phyloP scores from a whole-genome alignment of 257 asterid species.

The Orobanche coerulescens region DNA sequence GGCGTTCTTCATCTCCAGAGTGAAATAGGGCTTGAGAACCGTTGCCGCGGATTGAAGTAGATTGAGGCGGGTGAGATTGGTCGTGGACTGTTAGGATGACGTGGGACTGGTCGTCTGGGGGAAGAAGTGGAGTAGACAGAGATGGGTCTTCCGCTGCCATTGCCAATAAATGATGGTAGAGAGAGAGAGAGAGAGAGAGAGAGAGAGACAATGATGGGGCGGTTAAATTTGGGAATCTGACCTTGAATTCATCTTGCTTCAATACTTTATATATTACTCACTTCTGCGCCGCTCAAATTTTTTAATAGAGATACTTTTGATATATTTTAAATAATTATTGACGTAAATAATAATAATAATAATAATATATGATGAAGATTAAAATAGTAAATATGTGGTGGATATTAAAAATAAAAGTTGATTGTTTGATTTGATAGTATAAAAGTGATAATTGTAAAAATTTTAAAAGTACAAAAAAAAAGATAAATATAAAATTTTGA shows the following conservation, averaged over 20 bases:
- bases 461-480: too few species aligned
- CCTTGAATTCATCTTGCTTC: not conserved
- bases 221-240: conserved; percentile 17
- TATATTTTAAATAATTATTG: too few species aligned
- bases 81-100: conserved; percentile 47
- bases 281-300: too few species aligned
- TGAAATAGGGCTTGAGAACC: conserved; percentile 19
- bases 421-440: too few species aligned
- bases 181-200: not conserved
- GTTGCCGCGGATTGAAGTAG: conserved; percentile 1
- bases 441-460: too few species aligned
- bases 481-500: too few species aligned
- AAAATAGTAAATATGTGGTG: too few species aligned
- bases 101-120: conserved; percentile 32
- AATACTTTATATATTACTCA: too few species aligned
- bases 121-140: conserved; percentile 53
- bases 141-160: conserved; percentile 34
- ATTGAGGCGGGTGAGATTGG: conserved; percentile 17
- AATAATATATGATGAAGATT: too few species aligned
- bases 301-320: too few species aligned
- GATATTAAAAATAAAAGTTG: too few species aligned
- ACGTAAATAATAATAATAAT: too few species aligned
- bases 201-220: not conserved
- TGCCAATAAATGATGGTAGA: conserved; percentile 18
- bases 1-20: conserved; percentile 23